phyloP scores from a whole-genome alignment of 371 early-diverging fungal genomes.

The Mycotypha africana region DNA sequence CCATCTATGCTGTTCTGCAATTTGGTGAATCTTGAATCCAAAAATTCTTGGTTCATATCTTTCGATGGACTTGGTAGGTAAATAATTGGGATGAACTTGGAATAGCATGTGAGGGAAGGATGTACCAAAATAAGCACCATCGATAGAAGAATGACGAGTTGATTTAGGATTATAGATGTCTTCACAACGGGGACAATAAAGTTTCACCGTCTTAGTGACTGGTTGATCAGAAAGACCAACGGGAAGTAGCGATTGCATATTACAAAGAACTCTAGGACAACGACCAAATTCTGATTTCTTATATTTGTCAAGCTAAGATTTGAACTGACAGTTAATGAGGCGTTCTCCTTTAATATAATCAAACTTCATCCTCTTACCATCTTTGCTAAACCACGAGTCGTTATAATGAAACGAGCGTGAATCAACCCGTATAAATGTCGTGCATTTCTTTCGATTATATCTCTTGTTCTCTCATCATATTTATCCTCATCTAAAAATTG shows the following conservation, averaged over 20 bases:
- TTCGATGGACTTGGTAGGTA: conserved; percentile 57
- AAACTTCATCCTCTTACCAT: no score
- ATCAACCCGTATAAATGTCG: conserved; percentile 86
- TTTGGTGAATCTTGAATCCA: conserved; percentile 87
- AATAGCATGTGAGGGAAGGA: conserved; percentile 95
- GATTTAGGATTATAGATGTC: conserved; percentile 90
- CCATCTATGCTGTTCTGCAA: conserved; percentile 75
- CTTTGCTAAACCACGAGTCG: conserved; percentile 74
- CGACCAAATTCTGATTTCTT: conserved; percentile 85
- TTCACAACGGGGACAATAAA: conserved; percentile 87
- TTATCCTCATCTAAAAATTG: conserved; percentile 45
- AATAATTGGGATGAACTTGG: conserved; percentile 76
- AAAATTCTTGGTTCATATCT: conserved; percentile 90
- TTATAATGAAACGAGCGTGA: conserved; percentile 87
- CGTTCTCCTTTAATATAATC: no score
- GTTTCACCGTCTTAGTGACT: conserved; percentile 70
- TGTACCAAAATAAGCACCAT: conserved; percentile 96
- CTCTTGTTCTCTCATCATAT: conserved; percentile 58
- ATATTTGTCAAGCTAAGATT: conserved; percentile 74
- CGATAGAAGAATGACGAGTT: conserved; percentile 69
- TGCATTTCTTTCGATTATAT: conserved; percentile 65
- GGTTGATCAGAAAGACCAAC: conserved; percentile 86
- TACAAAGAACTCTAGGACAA: conserved; percentile 92
- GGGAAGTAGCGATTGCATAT: conserved; percentile 72
- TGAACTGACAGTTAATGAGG: no score